Conservation (phyloP, 805 yeast genomes). For the Huiozyma sinensis region DNA sequence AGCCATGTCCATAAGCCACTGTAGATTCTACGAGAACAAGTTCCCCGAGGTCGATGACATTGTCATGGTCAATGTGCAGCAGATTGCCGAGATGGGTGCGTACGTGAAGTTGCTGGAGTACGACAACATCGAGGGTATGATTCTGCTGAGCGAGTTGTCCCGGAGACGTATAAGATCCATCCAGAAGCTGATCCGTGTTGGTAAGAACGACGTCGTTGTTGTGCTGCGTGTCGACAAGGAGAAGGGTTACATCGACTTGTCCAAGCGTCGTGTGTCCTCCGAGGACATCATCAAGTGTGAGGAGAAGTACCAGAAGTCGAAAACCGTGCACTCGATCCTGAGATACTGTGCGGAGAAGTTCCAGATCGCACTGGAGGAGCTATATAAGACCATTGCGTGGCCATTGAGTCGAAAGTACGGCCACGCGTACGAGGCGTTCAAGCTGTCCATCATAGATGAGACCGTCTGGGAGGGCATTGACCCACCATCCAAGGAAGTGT, state of each 20-base stretch:
- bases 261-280: constrained; percentile 95
- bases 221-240: constrained; percentile 97
- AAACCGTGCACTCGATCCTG: constrained; percentile 95
- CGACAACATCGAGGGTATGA: constrained; percentile 99
- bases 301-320: constrained; percentile 91
- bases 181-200: constrained; percentile 94
- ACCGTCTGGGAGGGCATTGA: constrained; percentile 71
- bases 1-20: constrained; percentile 72
- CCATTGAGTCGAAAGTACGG: constrained; percentile 92
- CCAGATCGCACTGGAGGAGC: constrained; percentile 70
- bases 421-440: constrained; percentile 95
- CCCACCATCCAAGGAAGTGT: constrained; percentile 62
- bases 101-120: constrained; percentile 92
- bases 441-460: constrained; percentile 84
- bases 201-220: constrained; percentile 96
- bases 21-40: constrained; percentile 96
- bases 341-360: constrained; percentile 98
- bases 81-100: constrained; percentile 99
- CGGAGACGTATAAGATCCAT: constrained; percentile 98
- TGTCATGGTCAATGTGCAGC: constrained; percentile 97
- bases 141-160: constrained; percentile 84
- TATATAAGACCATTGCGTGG: constrained; percentile 92
- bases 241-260: constrained; percentile 94
- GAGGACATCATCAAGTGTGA: constrained; percentile 97
- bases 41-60: constrained; percentile 98